Percentiles rank a stretch among this genome's conserved stretches.
Evolutionary conservation across 2,329 filamentous ascomycete species (phyloP).

Genomic region (Cladophialophora immunda): DNA sequence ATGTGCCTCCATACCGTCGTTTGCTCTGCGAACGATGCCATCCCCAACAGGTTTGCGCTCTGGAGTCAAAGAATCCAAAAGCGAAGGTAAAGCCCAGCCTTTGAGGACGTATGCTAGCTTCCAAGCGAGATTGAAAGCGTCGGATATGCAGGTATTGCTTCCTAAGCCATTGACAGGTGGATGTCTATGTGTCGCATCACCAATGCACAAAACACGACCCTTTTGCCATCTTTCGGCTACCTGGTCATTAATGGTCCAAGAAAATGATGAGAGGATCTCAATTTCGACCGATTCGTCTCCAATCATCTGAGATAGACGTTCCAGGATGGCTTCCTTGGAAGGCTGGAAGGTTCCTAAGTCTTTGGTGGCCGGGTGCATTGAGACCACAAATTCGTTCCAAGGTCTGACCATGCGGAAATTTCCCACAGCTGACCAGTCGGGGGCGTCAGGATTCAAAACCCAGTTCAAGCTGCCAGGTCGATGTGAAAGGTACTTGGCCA

Average conservation of each 20-base stretch:
- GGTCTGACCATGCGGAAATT: conserved; percentile 69
- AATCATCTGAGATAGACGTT: conserved; percentile 51
- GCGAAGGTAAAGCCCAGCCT: conserved; percentile 42
- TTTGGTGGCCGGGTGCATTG: conserved; percentile 55
- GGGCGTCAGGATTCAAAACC: conserved; percentile 63
- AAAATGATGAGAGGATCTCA: conserved; percentile 61
- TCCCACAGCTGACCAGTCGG: conserved; percentile 59
- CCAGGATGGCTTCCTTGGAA: conserved; percentile 44
- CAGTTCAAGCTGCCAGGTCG: conserved; percentile 68
- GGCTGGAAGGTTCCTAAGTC: conserved; percentile 36
- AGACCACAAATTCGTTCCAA: conserved; percentile 70
- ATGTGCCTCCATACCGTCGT: conserved; percentile 59
- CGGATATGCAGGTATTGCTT: conserved; percentile 48
- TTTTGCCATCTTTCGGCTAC: conserved; percentile 65
- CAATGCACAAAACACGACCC: conserved; percentile 45
- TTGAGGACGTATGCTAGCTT: conserved; percentile 45
- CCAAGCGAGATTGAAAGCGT: conserved; percentile 49
- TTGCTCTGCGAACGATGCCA: conserved; percentile 64
- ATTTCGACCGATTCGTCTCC: conserved; percentile 62
- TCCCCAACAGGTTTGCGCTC: conserved; percentile 47
- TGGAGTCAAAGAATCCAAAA: conserved; percentile 45
- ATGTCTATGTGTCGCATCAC: conserved; percentile 48
- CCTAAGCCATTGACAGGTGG: conserved; percentile 49
- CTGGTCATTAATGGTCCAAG: conserved; percentile 69
- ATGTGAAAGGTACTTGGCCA: conserved; percentile 58